These are phyloP conservation scores for Phytopythium ostracodes DNA, from an alignment of 352 stramenopile species.

Conservation along the genomic window DNA sequence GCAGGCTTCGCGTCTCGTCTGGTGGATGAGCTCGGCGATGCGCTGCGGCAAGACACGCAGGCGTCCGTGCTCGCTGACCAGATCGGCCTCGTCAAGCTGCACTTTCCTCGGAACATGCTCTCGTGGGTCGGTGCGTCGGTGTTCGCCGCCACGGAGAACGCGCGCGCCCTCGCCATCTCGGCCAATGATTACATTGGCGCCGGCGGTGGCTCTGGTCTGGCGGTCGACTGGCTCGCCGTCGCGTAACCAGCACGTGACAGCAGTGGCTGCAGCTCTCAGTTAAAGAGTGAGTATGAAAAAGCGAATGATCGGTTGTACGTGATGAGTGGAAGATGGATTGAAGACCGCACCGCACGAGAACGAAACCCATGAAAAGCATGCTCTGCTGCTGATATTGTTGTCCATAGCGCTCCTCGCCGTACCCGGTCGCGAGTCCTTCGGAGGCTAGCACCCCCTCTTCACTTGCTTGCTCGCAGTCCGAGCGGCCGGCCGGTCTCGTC, in stretches of 20 bases:
- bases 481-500: slow-evolving; percentile 68
- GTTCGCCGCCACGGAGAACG: slow-evolving; percentile 61
- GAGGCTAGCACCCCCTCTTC: slow-evolving; percentile 5
- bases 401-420: slow-evolving; percentile 15
- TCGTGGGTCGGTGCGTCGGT: slow-evolving; percentile 76
- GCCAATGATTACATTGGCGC: slow-evolving; percentile 44
- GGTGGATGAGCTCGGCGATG: slow-evolving; percentile 35
- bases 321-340: not conserved
- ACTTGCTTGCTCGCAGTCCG: slow-evolving; percentile 50
- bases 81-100: slow-evolving; percentile 34
- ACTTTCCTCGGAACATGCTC: slow-evolving; percentile 74
- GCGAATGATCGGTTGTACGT: not conserved
- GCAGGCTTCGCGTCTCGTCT: slow-evolving; percentile 54
- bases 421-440: not conserved
- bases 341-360: slow-evolving; percentile 8
- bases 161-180: slow-evolving; percentile 37
- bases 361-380: slow-evolving; percentile 3
- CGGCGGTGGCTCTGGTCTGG: slow-evolving; percentile 17
- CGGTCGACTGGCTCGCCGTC: slow-evolving; percentile 67
- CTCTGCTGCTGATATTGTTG: slow-evolving; percentile 8
- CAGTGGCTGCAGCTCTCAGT: slow-evolving; percentile 9
- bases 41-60: slow-evolving; percentile 35
- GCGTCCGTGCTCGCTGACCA: slow-evolving; percentile 26
- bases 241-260: slow-evolving; percentile 14
- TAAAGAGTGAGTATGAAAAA: too few relatives aligned